These are phyloP conservation scores for Aspergillus sp. DNA, from an alignment of 2,329 filamentous ascomycete genomes.

Conservation along the genomic window DNA sequence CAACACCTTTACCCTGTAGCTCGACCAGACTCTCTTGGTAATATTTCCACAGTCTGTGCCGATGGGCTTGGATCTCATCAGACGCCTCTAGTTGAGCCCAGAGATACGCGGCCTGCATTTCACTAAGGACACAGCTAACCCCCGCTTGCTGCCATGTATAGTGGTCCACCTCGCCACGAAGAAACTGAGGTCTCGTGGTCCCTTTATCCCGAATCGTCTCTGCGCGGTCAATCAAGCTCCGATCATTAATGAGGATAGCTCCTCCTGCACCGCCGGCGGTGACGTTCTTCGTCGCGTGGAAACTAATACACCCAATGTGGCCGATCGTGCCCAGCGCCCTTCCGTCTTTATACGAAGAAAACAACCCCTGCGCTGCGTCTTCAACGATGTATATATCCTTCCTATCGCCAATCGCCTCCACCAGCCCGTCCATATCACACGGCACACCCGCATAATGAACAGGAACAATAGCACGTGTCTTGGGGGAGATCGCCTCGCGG, in stretches of 20 bases:
- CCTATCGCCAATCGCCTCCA: slow-evolving; percentile 1
- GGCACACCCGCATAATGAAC: slow-evolving; percentile 11
- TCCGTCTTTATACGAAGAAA: slow-evolving; percentile 5
- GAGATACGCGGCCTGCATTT: slow-evolving; percentile 10
- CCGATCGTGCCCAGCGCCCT: slow-evolving; percentile 11
- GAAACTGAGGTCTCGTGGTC: slow-evolving; percentile 4
- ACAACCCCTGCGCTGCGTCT: slow-evolving; percentile 10
- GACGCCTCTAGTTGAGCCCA: slow-evolving; percentile 7
- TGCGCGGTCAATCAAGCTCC: slow-evolving; percentile 2
- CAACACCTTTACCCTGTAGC: background rate
- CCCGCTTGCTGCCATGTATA: slow-evolving; percentile 10
- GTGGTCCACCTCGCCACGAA: slow-evolving; percentile 7
- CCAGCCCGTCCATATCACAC: slow-evolving; percentile 10
- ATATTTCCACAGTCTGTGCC: slow-evolving; percentile 4
- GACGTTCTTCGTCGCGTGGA: slow-evolving; percentile 13
- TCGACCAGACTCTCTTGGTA: slow-evolving; percentile 1
- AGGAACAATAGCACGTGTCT: slow-evolving; percentile 9
- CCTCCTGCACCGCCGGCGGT: slow-evolving; percentile 11
- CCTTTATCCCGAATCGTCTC: slow-evolving; percentile 8
- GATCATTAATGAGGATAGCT: slow-evolving; percentile 9
- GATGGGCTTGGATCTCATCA: slow-evolving; percentile 2
- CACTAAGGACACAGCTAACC: slow-evolving; percentile 4
- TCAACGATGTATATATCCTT: slow-evolving; percentile 8
- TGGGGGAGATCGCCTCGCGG: slow-evolving; percentile 4
- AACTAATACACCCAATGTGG: slow-evolving; percentile 11